Conservation (phyloP, 2,329 filamentous ascomycete genomes). For the Thielaviopsis cerberus region DNA sequence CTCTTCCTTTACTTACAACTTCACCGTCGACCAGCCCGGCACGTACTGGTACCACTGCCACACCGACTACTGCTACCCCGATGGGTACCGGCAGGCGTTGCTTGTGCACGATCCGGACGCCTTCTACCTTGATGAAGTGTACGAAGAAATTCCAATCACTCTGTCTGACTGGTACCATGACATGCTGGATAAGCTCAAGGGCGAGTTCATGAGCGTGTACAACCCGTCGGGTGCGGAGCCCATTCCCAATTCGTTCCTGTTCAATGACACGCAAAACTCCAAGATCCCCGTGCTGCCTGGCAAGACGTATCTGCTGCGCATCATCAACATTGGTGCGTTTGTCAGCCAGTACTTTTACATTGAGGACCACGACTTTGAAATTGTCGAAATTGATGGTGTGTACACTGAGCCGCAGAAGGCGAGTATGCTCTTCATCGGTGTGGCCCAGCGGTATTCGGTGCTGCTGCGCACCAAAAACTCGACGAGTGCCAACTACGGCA, state of each 20-base stretch:
- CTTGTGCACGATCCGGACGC: slow-evolving; percentile 34
- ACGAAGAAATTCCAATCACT: slow-evolving; percentile 37
- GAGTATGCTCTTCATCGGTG: slow-evolving; percentile 26
- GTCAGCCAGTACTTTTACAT: slow-evolving; percentile 29
- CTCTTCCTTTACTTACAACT: slow-evolving; percentile 35
- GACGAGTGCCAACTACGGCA: slow-evolving; percentile 28
- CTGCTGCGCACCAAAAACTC: slow-evolving; percentile 28
- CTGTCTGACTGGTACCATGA: slow-evolving; percentile 44
- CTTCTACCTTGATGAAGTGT: slow-evolving; percentile 28
- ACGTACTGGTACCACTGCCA: slow-evolving; percentile 48
- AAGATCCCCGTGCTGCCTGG: slow-evolving; percentile 27
- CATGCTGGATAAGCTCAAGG: slow-evolving; percentile 30
- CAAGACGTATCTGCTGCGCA: slow-evolving; percentile 34
- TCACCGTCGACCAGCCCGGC: slow-evolving; percentile 36
- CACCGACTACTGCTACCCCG: slow-evolving; percentile 31
- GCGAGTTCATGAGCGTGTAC: slow-evolving; percentile 26
- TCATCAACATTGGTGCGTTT: slow-evolving; percentile 35
- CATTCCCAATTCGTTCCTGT: slow-evolving; percentile 31
- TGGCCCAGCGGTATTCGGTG: slow-evolving; percentile 31
- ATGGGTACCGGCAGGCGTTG: slow-evolving; percentile 37
- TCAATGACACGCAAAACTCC: slow-evolving; percentile 31
- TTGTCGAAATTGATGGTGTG: slow-evolving; percentile 30
- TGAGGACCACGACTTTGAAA: slow-evolving; percentile 22
- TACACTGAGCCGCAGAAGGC: slow-evolving; percentile 28
- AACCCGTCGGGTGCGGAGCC: slow-evolving; percentile 36